Base-by-base conservation (phyloP, 768 basidiomycete genomes). In the Chalciporus piperatus region DNA sequence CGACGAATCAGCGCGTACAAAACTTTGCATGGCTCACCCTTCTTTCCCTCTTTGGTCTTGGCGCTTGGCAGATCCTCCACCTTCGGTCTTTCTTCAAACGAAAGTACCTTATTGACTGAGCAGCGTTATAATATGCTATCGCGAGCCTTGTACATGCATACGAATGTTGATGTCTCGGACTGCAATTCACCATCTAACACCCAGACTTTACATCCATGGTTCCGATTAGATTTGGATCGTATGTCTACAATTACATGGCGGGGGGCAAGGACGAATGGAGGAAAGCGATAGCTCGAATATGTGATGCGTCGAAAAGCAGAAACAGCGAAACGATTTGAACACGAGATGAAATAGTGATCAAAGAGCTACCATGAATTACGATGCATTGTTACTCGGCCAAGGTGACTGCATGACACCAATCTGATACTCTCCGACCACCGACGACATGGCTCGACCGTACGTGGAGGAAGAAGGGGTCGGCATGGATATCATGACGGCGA, bases 41-140 rank as follows among this genome's bases (percentile, higher is more conserved):
- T 54, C 19, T 85, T 42, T 83, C 89, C 8, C 80, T 98, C 41
- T 67, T 92, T 28, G 82, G 76, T 23, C 76, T 98, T 33, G 95
- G 97, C 7, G 80, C 79, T 40, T 99, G 96, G 97, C 94, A 98
- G 73, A 89, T 99, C 41, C 73, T 97, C 66, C 96, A 98, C 65
- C 76, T 99, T 13, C 84, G 94, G 41, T 81, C 92, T 6, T 98
- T 89, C 83, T 98, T 98, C 83, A 94, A 92, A 75, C 81, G 88
- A 64, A 97, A 94, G 72, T 92, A 94, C 72, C 84, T 94, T 64
- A 94, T 94, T 63, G 92, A 94, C 64, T 89, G 72, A 72, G 54
- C 41, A 37, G 45, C 57, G 53, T 33, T 52, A 40, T 52, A 28
- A 55, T 56, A 38, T 46, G 11, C 17, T 46, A 27, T 42, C 38